Conservation (phyloP, 306 rosid genomes). For the Trifolium pratense region DNA sequence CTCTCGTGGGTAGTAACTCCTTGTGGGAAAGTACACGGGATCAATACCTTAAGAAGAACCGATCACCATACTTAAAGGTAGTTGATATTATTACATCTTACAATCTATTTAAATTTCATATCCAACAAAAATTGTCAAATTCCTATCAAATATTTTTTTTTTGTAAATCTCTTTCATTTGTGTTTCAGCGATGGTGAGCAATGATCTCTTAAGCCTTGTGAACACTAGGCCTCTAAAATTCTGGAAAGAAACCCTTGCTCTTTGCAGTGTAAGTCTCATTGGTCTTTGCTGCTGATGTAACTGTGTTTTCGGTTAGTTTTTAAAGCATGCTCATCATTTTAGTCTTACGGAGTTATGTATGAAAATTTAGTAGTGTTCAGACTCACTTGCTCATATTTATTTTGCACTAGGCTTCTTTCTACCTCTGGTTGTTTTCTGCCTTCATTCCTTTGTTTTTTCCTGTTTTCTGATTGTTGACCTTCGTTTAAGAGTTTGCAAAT, state of each 20-base stretch:
- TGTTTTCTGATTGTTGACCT: too few species aligned
- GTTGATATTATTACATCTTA: slow-evolving; percentile 35
- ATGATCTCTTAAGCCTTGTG: slow-evolving; percentile 93
- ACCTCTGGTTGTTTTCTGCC: too few species aligned
- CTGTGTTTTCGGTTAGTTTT: slow-evolving; percentile 12
- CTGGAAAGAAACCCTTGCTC: slow-evolving; percentile 99
- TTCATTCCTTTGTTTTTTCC: too few species aligned
- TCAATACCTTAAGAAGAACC: slow-evolving; percentile 81
- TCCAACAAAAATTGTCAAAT: slow-evolving; percentile 14
- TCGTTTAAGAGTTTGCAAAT: not conserved
- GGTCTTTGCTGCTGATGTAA: slow-evolving; percentile 30
- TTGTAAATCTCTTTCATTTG: slow-evolving; percentile 28
- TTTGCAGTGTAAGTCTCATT: slow-evolving; percentile 84
- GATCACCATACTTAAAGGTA: slow-evolving; percentile 91
- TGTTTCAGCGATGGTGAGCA: slow-evolving; percentile 97
- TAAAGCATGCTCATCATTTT: slow-evolving; percentile 1
- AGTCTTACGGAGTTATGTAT: not conserved
- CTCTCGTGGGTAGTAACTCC: slow-evolving; percentile 83
- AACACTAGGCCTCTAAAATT: slow-evolving; percentile 92
- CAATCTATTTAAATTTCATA: slow-evolving; percentile 16
- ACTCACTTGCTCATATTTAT: slow-evolving; percentile 15
- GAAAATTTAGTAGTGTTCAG: slow-evolving; percentile 14
- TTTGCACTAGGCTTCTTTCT: slow-evolving; percentile 21
- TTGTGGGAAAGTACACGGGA: slow-evolving; percentile 97
- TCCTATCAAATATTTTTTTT: slow-evolving; percentile 16